These are phyloP conservation scores for Prunus kanzakura DNA, from an alignment of 306 rosid species.

Conservation along the genomic window DNA sequence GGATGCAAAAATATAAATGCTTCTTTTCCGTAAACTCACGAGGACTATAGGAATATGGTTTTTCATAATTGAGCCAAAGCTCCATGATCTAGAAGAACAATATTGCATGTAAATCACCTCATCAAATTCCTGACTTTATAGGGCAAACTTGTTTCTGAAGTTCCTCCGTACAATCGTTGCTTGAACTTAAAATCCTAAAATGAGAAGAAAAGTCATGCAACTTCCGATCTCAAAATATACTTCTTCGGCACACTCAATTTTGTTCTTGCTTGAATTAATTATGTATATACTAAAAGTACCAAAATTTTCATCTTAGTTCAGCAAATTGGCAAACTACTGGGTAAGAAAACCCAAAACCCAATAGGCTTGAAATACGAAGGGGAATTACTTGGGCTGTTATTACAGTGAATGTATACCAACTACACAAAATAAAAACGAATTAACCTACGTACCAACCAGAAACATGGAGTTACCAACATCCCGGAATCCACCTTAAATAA, in stretches of 20 bases:
- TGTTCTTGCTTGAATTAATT: background rate
- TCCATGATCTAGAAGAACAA: too few species aligned
- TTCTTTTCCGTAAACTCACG: background rate
- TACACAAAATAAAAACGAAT: background rate
- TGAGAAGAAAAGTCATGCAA: background rate
- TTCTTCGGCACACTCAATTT: background rate
- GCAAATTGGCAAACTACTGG: background rate
- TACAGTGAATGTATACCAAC: background rate
- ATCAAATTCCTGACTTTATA: background rate
- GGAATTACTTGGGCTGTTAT: background rate
- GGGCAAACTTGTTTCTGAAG: background rate
- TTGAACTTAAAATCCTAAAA: background rate
- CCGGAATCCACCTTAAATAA: conserved; percentile 4
- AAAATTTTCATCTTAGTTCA: background rate
- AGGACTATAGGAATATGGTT: background rate
- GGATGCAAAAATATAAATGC: background rate
- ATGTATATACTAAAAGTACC: background rate
- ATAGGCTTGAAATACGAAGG: background rate
- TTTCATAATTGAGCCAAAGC: background rate
- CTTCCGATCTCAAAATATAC: background rate
- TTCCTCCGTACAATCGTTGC: background rate
- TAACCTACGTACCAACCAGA: background rate
- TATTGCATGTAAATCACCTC: too few species aligned
- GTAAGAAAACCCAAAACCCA: background rate
- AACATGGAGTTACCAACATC: background rate